A percentile compares a stretch with the other conserved stretches of the same genome.
These are phyloP conservation scores for Pseudofabraea citricarpa DNA, from an alignment of 2,329 filamentous ascomycete genomes.

Conservation along the genomic window DNA sequence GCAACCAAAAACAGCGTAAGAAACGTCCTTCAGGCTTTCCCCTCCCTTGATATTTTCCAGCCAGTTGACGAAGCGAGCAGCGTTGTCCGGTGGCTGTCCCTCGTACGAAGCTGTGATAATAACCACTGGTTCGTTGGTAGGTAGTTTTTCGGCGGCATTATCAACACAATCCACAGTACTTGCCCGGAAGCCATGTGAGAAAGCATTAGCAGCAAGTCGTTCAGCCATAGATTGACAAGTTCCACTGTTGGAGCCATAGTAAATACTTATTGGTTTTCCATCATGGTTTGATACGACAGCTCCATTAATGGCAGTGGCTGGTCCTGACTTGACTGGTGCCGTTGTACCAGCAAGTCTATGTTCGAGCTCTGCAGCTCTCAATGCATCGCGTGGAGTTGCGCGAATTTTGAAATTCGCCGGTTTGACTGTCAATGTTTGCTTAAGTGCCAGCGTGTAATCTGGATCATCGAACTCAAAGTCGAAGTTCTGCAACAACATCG, in stretches of 20 bases:
- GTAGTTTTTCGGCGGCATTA: slow-evolving; percentile 53
- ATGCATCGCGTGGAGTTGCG: slow-evolving; percentile 46
- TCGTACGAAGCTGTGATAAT: slow-evolving; percentile 71
- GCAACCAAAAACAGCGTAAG: background rate
- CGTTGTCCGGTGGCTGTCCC: slow-evolving; percentile 70
- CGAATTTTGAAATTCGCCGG: slow-evolving; percentile 60
- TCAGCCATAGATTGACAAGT: slow-evolving; percentile 69
- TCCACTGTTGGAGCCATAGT: slow-evolving; percentile 70
- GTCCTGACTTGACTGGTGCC: background rate
- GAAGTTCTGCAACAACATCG: slow-evolving; percentile 67
- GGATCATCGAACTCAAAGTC: slow-evolving; percentile 60
- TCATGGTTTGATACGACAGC: background rate
- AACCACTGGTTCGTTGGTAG: slow-evolving; percentile 56
- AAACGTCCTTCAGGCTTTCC: slow-evolving; percentile 5
- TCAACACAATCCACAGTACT: slow-evolving; percentile 55
- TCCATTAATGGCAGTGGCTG: background rate
- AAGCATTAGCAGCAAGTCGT: slow-evolving; percentile 54
- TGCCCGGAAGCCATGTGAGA: slow-evolving; percentile 50
- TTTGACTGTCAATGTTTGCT: slow-evolving; percentile 57
- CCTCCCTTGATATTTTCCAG: slow-evolving; percentile 44
- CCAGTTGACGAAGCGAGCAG: slow-evolving; percentile 64
- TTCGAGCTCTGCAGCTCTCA: slow-evolving; percentile 38
- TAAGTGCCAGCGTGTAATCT: slow-evolving; percentile 49
- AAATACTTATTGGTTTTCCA: slow-evolving; percentile 46
- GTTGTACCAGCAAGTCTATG: background rate